Base-by-base conservation (phyloP, 2,329 filamentous ascomycete species). In the Neocatenulostroma microsporum region DNA sequence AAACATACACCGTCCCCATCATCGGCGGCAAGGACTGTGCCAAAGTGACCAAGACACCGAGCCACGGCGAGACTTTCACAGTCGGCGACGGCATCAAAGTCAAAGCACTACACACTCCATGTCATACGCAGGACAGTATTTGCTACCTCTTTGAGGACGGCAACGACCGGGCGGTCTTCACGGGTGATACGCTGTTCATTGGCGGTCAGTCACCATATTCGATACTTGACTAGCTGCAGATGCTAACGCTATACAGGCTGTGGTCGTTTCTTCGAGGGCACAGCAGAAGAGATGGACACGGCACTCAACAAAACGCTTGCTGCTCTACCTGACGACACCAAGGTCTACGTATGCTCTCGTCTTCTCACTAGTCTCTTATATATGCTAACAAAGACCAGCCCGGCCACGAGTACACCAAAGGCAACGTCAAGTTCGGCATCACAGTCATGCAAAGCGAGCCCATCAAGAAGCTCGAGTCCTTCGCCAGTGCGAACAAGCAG, bases 91-190 rank as follows among this genome's bases (percentile, higher is more conserved):
- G 74, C 49, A 91, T 98, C 60, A 73, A 74, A 11, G 82, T 95
- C 39, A 89, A 76, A 57, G 83, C 84, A 17, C 69, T 96, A n/a
- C 84, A 96, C 64, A 98, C 91, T 10, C 91, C 91, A 2, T 98
- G 91, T 62, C 91, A 98, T 61, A 98, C 91, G 1, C 88, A 95
- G 66, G 91, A 98, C 66, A 95, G 88, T 62, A 94, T 98, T 58
- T 98, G 91, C 70, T 98, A 80, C 68, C 85, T 80, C 50, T 79
- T 91, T 69, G 77, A 94, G 62, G 89, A 98, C 55, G 80, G 78
- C 14, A 68, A 76, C 31, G 71, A 83, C 32, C 80, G 76, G 52
- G 88, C 74, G 6, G 86, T 98, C 3, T 98, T 98, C 57, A 96
- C 91, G 0, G 91, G 91, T 8, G 91, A 98, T 59, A 98, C 91